Percentiles rank a stretch among this genome's conserved stretches.
These are phyloP conservation scores for Clavulina sp. DNA, from an alignment of 768 basidiomycete genomes.

Conservation along the genomic window DNA sequence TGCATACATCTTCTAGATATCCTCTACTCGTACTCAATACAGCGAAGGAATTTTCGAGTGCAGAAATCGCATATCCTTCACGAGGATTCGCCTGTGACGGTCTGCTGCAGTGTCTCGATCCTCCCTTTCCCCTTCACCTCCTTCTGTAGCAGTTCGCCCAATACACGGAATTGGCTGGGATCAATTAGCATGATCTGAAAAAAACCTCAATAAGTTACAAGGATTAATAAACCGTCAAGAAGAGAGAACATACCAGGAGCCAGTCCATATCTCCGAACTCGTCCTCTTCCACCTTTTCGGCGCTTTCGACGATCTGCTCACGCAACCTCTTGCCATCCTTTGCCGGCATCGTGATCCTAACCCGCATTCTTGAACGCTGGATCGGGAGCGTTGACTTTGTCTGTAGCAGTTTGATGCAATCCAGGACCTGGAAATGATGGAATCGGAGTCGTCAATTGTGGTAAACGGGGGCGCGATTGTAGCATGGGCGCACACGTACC, in stretches of 20 bases:
- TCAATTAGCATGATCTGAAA: conserved; percentile 77
- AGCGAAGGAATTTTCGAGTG: too few relatives aligned
- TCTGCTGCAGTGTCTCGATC: conserved; percentile 43
- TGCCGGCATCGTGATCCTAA: conserved; percentile 59
- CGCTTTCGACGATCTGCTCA: conserved; percentile 50
- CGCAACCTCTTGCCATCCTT: conserved; percentile 51
- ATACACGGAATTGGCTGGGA: conserved; percentile 73
- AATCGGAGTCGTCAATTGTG: background rate
- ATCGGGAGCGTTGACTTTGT: conserved; percentile 76
- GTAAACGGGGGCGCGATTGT: background rate
- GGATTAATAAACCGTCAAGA: background rate
- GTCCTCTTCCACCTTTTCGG: conserved; percentile 72
- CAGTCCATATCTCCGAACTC: conserved; percentile 58
- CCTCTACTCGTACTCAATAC: too few relatives aligned
- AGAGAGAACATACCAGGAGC: conserved; percentile 51
- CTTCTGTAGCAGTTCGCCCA: conserved; percentile 80
- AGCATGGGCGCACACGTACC: conserved; percentile 25
- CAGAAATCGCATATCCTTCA: too few relatives aligned
- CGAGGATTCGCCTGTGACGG: background rate
- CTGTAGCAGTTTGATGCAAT: conserved; percentile 73
- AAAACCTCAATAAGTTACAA: background rate
- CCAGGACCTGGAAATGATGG: conserved; percentile 45
- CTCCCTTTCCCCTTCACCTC: conserved; percentile 79
- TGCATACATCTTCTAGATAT: too few relatives aligned
- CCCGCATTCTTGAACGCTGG: conserved; percentile 82